A percentile compares a stretch with the other conserved stretches of the same genome.
Conservation (phyloP, 257 asterid species). For the Solanum okadae region DNA sequence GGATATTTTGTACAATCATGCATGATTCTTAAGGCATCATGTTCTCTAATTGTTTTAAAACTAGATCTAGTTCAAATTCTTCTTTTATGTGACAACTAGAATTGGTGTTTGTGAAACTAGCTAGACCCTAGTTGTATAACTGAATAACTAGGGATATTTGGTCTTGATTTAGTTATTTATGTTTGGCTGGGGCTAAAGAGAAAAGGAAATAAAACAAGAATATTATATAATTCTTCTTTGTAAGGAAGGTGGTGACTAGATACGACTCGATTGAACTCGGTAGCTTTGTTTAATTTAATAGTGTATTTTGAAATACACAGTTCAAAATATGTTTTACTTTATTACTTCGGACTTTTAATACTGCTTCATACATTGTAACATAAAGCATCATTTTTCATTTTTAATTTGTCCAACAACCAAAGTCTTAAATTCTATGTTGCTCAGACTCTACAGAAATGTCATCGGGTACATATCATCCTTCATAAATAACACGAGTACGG, state of each 20-base stretch:
- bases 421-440: too few species aligned
- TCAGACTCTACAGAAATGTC: not conserved
- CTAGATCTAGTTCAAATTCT: not conserved
- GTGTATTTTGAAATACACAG: not conserved
- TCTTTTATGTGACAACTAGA: not conserved
- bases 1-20: not conserved
- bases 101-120: not conserved
- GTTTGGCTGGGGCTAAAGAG: not conserved
- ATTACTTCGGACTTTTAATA: not conserved
- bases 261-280: accelerated
- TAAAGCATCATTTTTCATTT: not conserved
- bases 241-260: not conserved
- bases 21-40: slow-evolving; percentile 12
- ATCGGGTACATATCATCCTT: not conserved
- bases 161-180: not conserved
- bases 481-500: not conserved
- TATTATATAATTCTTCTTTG: not conserved
- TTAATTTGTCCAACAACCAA: too few species aligned
- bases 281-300: not conserved
- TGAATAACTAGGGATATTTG: not conserved
- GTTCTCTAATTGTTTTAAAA: not conserved
- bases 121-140: not conserved
- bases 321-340: not conserved
- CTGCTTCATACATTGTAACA: not conserved
- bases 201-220: not conserved